Base-by-base conservation (phyloP, 495 filamentous ascomycete genomes). In the Cercophora sp. region DNA sequence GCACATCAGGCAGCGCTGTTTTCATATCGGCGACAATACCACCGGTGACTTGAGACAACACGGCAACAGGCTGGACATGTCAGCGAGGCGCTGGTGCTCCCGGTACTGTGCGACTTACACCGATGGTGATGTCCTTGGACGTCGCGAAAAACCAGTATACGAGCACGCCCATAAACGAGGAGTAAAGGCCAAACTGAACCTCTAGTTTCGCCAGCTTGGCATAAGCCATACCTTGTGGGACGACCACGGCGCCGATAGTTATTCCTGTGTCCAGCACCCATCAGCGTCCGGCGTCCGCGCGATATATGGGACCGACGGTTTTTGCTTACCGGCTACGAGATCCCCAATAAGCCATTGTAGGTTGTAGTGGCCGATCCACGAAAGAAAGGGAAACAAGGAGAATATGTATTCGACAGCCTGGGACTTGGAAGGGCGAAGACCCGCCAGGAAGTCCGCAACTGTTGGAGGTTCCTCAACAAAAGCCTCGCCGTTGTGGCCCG, bases 71-170 rank as follows among this genome's bases (percentile, higher is more conserved):
- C 88, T 94, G 18, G 46, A 19, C 4, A 27, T 50, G 52, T 62
- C 16, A 60, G 48, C 29, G 25, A 35, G 19, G n/a, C n/a, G n/a
- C n/a, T n/a, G n/a, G n/a, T n/a, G n/a, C n/a, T n/a, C n/a, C n/a
- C n/a, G n/a, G 39, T 9, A n/a, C 11, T 9, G 39, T 9, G 39
- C 45, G 1, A 82, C 87, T 76, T 73, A 91, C 89, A n/a, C 93
- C 93, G 46, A 98, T 97, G 6, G 93, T 97, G 63, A 98, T 97
- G 69, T 98, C 93, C 64, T 98, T 98, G 0, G 94, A 97, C 1
- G 93, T 98, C 1, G 93, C 93, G 60, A 98, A 97, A 67, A 97
- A 94, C 93, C 93, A 97, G 59, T 99, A 99, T 42, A 96, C 67
- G 54, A 96, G 65, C 3, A 97, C 92, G 22, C 93, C 93, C 86